Conservation (phyloP, 2,329 filamentous ascomycete species). For the Penicillium sp. region DNA sequence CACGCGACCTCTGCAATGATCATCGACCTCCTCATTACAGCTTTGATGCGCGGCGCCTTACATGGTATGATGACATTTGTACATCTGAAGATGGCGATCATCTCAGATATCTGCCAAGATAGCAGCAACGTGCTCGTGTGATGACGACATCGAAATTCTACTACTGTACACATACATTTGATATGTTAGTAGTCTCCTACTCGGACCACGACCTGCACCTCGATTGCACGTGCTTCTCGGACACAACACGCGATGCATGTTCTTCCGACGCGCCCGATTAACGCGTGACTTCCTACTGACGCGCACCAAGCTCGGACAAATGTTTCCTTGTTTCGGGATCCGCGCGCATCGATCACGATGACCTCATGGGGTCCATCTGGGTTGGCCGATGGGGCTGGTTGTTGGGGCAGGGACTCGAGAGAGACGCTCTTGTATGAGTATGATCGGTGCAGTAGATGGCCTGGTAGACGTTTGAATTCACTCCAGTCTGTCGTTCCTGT, state of each 20-base stretch:
- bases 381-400: conserved; percentile 14
- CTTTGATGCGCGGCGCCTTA: neutral
- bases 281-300: conserved; percentile 41
- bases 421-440: conserved; percentile 35
- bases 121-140: neutral
- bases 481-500: conserved; percentile 5
- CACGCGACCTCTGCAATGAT: neutral
- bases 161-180: neutral
- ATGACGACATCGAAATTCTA: neutral
- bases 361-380: conserved; percentile 19
- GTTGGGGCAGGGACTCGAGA: conserved; percentile 25
- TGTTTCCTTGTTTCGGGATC: conserved; percentile 37
- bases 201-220: conserved; percentile 41
- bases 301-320: conserved; percentile 49
- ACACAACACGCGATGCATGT: conserved; percentile 45
- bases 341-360: conserved; percentile 39
- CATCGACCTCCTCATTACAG: neutral
- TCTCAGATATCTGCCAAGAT: neutral
- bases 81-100: neutral
- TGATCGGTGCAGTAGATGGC: conserved; percentile 39
- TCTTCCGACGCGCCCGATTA: conserved; percentile 42
- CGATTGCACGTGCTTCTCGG: conserved; percentile 43
- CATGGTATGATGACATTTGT: neutral
- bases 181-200: conserved; percentile 26
- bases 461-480: conserved; percentile 34